Evolutionary conservation across 2,329 filamentous ascomycete genomes (phyloP).

Genomic region (Colletotrichum viniferum): DNA sequence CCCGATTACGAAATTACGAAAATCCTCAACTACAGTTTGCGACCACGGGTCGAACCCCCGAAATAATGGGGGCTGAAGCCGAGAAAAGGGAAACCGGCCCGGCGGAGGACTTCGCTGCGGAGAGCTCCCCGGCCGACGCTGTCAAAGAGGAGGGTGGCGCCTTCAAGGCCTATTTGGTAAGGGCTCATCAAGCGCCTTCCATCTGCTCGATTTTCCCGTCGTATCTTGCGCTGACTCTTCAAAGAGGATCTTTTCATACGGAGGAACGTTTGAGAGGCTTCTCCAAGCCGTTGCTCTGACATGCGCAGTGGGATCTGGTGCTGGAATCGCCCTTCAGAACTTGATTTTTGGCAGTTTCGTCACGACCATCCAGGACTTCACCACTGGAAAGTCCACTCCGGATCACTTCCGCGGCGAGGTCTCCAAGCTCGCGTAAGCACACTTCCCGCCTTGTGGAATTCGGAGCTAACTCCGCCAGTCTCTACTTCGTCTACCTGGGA

Average conservation of each 20-base stretch:
- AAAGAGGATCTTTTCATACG: constrained; percentile 36
- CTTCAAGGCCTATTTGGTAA: constrained; percentile 24
- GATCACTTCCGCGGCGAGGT: constrained; percentile 33
- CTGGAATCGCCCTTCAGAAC: constrained; percentile 40
- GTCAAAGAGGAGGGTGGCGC: constrained; percentile 16
- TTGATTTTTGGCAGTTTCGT: constrained; percentile 43
- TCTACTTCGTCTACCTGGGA: constrained; percentile 65
- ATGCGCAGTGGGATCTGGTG: constrained; percentile 40
- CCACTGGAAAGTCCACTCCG: constrained; percentile 27
- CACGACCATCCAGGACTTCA: constrained; percentile 38
- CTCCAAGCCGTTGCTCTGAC: constrained; percentile 32
- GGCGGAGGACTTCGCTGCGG: neutral
- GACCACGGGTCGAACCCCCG: neutral
- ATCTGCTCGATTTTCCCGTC: neutral
- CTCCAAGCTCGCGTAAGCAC: constrained; percentile 34
- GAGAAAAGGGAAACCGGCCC: neutral
- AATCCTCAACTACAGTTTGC: neutral
- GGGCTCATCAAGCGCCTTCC: neutral
- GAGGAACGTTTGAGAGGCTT: constrained; percentile 28
- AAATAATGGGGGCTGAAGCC: constrained; percentile 3
- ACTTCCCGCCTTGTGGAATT: rapidly evolving
- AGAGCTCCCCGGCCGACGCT: constrained; percentile 6
- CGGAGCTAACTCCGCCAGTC: constrained; percentile 28
- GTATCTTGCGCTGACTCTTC: neutral
- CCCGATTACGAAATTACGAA: neutral